These are phyloP conservation scores for Gastrolobium villosum DNA, from an alignment of 306 rosid species.

Conservation along the genomic window DNA sequence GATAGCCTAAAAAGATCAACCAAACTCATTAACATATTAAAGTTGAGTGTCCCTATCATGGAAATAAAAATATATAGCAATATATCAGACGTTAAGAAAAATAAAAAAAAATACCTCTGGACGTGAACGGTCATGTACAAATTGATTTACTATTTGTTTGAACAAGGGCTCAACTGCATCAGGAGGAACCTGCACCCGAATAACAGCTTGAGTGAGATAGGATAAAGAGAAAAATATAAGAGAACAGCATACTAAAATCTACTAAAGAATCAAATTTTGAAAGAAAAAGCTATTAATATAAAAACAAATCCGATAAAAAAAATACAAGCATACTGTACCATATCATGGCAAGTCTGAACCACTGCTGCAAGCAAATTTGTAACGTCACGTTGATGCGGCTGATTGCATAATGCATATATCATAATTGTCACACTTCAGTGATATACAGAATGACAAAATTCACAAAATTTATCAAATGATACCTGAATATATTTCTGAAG, in stretches of 20 bases:
- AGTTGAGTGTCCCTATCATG: neutral
- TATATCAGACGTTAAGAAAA: conserved; percentile 21
- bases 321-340: conserved; percentile 61
- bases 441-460: conserved; percentile 40
- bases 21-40: conserved; percentile 46
- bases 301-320: conserved; percentile 23
- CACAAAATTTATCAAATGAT: conserved; percentile 41
- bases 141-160: conserved; percentile 86
- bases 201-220: conserved; percentile 37
- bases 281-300: conserved; percentile 32
- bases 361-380: conserved; percentile 87
- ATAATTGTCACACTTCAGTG: conserved; percentile 43
- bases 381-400: conserved; percentile 90
- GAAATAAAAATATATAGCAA: conserved; percentile 5
- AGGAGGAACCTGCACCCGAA: conserved; percentile 81
- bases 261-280: conserved; percentile 27
- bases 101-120: conserved; percentile 76
- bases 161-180: conserved; percentile 87
- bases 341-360: conserved; percentile 95
- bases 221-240: conserved; percentile 10
- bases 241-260: conserved; percentile 10
- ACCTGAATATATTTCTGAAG: conserved; percentile 86
- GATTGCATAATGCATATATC: conserved; percentile 55
- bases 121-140: conserved; percentile 91
- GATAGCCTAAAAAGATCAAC: conserved; percentile 72